A percentile compares a stretch with the other conserved stretches of the same genome.
These are phyloP conservation scores for Funneliformis geosporum DNA, from an alignment of 192 early-diverging fungal genomes.

Conservation along the genomic window DNA sequence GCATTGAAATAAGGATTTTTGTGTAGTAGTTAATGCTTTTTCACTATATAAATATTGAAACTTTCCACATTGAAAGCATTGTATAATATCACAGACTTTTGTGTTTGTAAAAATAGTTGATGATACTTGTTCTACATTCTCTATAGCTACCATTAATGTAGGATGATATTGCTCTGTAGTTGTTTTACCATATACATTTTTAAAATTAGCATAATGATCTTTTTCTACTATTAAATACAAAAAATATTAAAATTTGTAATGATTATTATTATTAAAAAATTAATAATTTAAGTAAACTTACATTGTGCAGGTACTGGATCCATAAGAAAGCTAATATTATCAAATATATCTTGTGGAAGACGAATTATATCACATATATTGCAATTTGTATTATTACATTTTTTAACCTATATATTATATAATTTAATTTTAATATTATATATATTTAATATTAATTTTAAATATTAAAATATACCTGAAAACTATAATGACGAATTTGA, in stretches of 20 bases:
- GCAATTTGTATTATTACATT: not conserved
- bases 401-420: conserved; percentile 1
- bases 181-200: not conserved
- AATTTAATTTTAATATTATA: not conserved
- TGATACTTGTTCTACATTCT: not conserved
- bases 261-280: not conserved
- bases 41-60: not conserved
- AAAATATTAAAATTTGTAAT: not conserved
- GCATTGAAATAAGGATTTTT: not conserved
- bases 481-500: not conserved
- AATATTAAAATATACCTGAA: not conserved
- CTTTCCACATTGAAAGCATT: not conserved
- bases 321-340: not conserved
- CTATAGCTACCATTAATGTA: not conserved
- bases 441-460: not conserved
- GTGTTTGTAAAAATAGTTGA: not conserved
- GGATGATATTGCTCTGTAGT: not conserved
- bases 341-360: not conserved
- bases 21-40: not conserved
- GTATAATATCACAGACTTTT: not conserved
- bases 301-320: not conserved
- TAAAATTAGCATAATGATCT: not conserved
- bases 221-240: not conserved
- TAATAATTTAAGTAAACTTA: not conserved
- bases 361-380: not conserved